A percentile compares a stretch with the other conserved stretches of the same genome.
phyloP scores from a whole-genome alignment of 192 early-diverging fungal genomes.

The Linnemannia hyalina region DNA sequence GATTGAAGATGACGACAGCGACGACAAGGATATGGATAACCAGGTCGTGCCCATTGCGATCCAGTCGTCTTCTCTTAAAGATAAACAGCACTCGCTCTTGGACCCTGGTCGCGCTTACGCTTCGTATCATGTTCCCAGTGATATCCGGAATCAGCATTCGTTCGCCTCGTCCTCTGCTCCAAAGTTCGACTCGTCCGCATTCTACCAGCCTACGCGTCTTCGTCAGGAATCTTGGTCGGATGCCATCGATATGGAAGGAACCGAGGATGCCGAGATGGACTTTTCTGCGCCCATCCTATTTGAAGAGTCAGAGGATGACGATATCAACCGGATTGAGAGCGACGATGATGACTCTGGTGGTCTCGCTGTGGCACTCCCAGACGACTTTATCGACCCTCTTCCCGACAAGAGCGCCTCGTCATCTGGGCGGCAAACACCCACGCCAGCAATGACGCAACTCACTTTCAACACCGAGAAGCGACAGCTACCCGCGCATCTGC shows the following conservation, averaged over 20 bases:
- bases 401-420: conserved; percentile 21
- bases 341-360: conserved; percentile 42
- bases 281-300: conserved; percentile 56
- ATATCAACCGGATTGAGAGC: background rate
- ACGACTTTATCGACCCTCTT: conserved; percentile 50
- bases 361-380: conserved; percentile 42
- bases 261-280: conserved; percentile 56
- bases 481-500: conserved; percentile 28
- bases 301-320: conserved; percentile 49
- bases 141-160: conserved; percentile 1
- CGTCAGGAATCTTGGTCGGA: conserved; percentile 62
- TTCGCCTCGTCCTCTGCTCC: conserved; percentile 25
- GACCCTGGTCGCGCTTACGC: conserved; percentile 26
- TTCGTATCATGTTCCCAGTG: conserved; percentile 11
- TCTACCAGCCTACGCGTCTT: conserved; percentile 49
- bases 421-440: conserved; percentile 28
- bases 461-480: conserved; percentile 40
- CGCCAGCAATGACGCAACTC: conserved; percentile 30
- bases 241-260: conserved; percentile 57
- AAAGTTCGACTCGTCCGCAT: conserved; percentile 45
- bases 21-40: conserved; percentile 21
- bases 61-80: conserved; percentile 23
- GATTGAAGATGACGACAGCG: conserved; percentile 10
- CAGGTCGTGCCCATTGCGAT: conserved; percentile 48
- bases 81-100: conserved; percentile 8